phyloP scores from a whole-genome alignment of 805 yeast species.

The Saturnispora quitensis region DNA sequence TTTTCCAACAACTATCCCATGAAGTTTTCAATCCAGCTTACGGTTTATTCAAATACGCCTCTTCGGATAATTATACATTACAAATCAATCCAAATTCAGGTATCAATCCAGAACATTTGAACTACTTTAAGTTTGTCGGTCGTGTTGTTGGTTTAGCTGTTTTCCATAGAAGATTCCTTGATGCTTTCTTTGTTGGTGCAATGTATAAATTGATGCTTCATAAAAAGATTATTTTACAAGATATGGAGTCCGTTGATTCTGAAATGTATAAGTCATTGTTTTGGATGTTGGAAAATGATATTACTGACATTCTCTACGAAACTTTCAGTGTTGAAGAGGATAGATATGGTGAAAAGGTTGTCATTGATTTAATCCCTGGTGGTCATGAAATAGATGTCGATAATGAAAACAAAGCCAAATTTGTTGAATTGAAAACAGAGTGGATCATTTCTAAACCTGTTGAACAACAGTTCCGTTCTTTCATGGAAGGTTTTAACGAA shows the following conservation, averaged over 20 bases:
- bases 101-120: constrained; percentile 95
- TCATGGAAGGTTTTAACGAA: constrained; percentile 95
- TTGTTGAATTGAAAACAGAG: constrained; percentile 88
- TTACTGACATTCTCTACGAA: constrained; percentile 75
- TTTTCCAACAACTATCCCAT: constrained; percentile 90
- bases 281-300: constrained; percentile 94
- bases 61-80: constrained; percentile 94
- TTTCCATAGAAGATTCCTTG: constrained; percentile 95
- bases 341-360: constrained; percentile 86
- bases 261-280: constrained; percentile 90
- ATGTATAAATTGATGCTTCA: constrained; percentile 95
- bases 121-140: constrained; percentile 96
- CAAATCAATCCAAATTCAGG: constrained; percentile 97
- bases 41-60: constrained; percentile 93
- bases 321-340: constrained; percentile 85
- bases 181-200: constrained; percentile 97
- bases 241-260: constrained; percentile 98
- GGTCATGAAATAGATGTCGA: constrained; percentile 89
- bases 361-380: constrained; percentile 80
- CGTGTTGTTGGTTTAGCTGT: constrained; percentile 97
- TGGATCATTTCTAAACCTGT: constrained; percentile 93
- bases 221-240: constrained; percentile 90
- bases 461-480: constrained; percentile 92
- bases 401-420: constrained; percentile 90
- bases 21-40: constrained; percentile 99